A percentile compares a stretch with the other conserved stretches of the same genome.
Evolutionary conservation across 2,329 filamentous ascomycete genomes (phyloP).

Genomic region (Aspergillus versicolor): DNA sequence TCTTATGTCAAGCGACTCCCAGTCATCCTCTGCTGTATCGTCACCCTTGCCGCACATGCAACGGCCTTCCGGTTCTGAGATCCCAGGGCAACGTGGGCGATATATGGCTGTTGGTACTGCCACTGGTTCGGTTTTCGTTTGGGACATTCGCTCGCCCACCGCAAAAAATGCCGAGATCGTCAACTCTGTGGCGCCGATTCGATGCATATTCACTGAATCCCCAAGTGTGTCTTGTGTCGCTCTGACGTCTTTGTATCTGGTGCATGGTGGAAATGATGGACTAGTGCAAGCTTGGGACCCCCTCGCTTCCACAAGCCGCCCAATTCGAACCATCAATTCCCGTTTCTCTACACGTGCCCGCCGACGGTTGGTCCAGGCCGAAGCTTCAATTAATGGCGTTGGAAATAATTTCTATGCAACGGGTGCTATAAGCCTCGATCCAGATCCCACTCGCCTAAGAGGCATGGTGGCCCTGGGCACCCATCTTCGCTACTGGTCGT

Average conservation of each 20-base stretch:
- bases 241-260: slow-evolving; percentile 79
- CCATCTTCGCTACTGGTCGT: slow-evolving; percentile 89
- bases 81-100: slow-evolving; percentile 81
- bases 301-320: slow-evolving; percentile 74
- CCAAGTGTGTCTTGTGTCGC: slow-evolving; percentile 82
- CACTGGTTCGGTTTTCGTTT: slow-evolving; percentile 73
- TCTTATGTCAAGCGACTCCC: slow-evolving; percentile 56
- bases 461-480: slow-evolving; percentile 86
- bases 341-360: slow-evolving; percentile 79
- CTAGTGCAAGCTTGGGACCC: slow-evolving; percentile 96
- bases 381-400: slow-evolving; percentile 65
- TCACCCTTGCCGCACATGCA: slow-evolving; percentile 53
- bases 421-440: slow-evolving; percentile 80
- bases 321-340: slow-evolving; percentile 83
- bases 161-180: slow-evolving; percentile 54
- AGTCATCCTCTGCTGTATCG: slow-evolving; percentile 53
- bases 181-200: slow-evolving; percentile 68
- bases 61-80: slow-evolving; percentile 53
- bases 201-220: slow-evolving; percentile 84
- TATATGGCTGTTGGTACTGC: slow-evolving; percentile 80
- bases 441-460: slow-evolving; percentile 79
- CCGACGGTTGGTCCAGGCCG: slow-evolving; percentile 68
- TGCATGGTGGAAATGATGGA: slow-evolving; percentile 92
- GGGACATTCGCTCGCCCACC: slow-evolving; percentile 73
- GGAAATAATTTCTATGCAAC: slow-evolving; percentile 78